Percentiles rank a stretch among this genome's conserved stretches.
phyloP scores from a whole-genome alignment of 345 rosid genomes.

The Corchorus capsularis region DNA sequence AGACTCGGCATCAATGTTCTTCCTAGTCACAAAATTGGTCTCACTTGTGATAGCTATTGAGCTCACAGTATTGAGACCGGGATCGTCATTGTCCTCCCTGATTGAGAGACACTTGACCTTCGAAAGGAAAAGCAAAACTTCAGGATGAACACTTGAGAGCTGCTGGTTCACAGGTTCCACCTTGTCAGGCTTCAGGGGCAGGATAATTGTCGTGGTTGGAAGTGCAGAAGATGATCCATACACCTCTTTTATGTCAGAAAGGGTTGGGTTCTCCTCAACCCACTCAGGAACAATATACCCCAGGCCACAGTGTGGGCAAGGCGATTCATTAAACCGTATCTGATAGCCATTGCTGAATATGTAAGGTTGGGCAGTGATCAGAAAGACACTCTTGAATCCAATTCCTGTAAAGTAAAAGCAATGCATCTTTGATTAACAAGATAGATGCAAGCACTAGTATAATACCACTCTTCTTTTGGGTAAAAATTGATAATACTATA shows the following conservation, averaged over 20 bases:
- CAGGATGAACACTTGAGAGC: conserved; percentile 69
- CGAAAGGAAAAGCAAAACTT: conserved; percentile 56
- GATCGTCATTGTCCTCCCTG: conserved; percentile 52
- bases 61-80: conserved; percentile 42
- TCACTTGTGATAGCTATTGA: conserved; percentile 58
- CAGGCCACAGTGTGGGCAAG: conserved; percentile 59
- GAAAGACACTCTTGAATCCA: conserved; percentile 73
- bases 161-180: conserved; percentile 66
- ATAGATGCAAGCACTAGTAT: neutral
- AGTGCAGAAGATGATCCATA: conserved; percentile 50
- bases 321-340: conserved; percentile 61
- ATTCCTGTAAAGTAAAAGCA: conserved; percentile 44
- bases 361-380: conserved; percentile 54
- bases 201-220: conserved; percentile 60
- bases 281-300: conserved; percentile 84
- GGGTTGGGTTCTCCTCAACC: conserved; percentile 61
- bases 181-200: conserved; percentile 71
- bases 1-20: conserved; percentile 76
- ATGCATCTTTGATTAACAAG: neutral
- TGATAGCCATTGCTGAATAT: conserved; percentile 76
- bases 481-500: neutral
- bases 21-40: conserved; percentile 48
- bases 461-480: too few species aligned
- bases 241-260: conserved; percentile 43
- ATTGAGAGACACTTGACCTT: conserved; percentile 72